Conservation (phyloP, 2,329 filamentous ascomycete genomes). For the Aspergillus fischeri region DNA sequence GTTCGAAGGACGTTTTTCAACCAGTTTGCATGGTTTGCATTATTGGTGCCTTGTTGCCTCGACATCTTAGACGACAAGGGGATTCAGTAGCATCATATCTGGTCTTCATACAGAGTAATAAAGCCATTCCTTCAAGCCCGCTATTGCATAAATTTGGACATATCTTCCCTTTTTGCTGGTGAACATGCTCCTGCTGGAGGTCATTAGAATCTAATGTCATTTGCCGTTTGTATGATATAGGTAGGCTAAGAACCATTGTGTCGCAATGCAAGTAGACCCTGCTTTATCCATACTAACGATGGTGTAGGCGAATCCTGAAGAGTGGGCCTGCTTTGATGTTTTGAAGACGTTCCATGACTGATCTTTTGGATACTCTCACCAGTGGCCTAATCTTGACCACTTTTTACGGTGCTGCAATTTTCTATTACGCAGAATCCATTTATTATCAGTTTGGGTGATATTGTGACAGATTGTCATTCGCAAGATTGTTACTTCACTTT, state of each 20-base stretch:
- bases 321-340: neutral
- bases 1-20: too few relatives aligned
- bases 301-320: neutral
- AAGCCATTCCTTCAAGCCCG: neutral
- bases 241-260: neutral
- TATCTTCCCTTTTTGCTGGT: neutral
- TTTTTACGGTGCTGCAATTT: neutral
- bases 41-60: neutral
- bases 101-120: neutral
- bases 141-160: neutral
- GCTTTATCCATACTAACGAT: neutral
- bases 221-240: neutral
- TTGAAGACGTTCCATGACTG: neutral
- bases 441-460: neutral
- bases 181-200: neutral
- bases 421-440: neutral
- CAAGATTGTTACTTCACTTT: too few relatives aligned
- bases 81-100: neutral
- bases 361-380: neutral
- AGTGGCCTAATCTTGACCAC: neutral
- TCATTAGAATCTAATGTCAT: neutral
- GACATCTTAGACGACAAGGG: neutral
- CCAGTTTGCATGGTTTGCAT: slow-evolving; percentile 3
- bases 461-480: neutral
- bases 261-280: neutral